Evolutionary conservation across 208 protist genomes (phyloP).

Genomic region (Acanthamoeba healyi): DNA sequence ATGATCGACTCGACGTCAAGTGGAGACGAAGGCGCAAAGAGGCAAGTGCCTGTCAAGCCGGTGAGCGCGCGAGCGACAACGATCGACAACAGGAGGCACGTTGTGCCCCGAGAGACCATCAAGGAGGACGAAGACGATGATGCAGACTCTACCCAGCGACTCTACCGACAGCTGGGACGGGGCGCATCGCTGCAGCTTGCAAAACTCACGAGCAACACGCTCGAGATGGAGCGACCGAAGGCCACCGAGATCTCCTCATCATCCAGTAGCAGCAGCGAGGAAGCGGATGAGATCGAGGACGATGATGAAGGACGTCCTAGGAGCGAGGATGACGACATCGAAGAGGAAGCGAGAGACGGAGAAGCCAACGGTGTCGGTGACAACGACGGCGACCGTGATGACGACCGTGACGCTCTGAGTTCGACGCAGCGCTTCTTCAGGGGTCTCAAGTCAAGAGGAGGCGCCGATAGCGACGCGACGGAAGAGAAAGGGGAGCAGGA

Average conservation of each 20-base stretch:
- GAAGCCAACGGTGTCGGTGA: background rate
- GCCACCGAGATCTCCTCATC: too few relatives aligned
- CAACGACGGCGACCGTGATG: background rate
- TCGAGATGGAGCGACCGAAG: background rate
- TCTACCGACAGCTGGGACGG: background rate
- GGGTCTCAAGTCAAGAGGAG: too few relatives aligned
- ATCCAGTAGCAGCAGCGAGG: background rate
- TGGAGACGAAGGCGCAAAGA: too few relatives aligned
- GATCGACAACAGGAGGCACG: too few relatives aligned
- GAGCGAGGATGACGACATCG: background rate
- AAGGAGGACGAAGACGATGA: background rate
- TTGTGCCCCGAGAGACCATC: too few relatives aligned
- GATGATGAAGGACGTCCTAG: background rate
- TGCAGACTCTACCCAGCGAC: background rate
- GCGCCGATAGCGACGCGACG: too few relatives aligned
- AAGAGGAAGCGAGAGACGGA: too few relatives aligned
- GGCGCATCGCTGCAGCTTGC: background rate
- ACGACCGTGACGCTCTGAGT: too few relatives aligned
- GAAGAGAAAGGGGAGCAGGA: background rate
- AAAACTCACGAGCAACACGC: background rate
- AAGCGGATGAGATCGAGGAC: background rate
- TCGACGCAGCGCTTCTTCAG: too few relatives aligned
- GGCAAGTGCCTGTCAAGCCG: too few relatives aligned
- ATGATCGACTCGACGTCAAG: too few relatives aligned
- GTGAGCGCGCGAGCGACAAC: too few relatives aligned